Evolutionary conservation across 108 stramenopile genomes (phyloP).

Genomic region (Stephanodiscus minutulus): DNA sequence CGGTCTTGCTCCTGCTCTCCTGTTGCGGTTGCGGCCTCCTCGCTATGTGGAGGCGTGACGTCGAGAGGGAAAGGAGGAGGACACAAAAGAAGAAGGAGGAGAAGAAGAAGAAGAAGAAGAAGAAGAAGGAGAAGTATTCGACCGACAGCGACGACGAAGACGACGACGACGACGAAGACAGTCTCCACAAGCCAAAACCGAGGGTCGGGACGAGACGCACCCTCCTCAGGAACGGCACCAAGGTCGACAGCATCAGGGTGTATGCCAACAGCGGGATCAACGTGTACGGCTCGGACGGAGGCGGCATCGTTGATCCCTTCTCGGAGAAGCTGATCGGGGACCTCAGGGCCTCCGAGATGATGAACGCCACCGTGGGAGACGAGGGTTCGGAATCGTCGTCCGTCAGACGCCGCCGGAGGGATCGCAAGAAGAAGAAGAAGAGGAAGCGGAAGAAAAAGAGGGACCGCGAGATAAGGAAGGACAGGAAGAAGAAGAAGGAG

Average conservation of each 20-base stretch:
- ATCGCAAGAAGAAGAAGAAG: background rate
- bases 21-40: too few species aligned
- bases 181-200: too few species aligned
- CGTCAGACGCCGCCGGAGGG: too few species aligned
- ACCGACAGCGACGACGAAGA: background rate
- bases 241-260: background rate
- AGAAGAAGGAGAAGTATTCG: background rate
- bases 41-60: too few species aligned
- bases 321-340: background rate
- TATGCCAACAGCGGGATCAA: too few species aligned
- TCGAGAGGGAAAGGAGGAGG: too few species aligned
- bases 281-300: too few species aligned
- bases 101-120: background rate
- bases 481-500: conserved; percentile 18
- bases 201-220: too few species aligned
- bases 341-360: background rate
- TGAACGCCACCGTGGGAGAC: background rate
- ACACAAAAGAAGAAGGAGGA: background rate
- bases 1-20: too few species aligned
- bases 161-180: background rate
- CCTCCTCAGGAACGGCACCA: too few species aligned
- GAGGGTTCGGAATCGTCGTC: background rate
- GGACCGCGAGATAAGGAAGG: conserved; percentile 7
- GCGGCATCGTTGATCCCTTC: background rate
- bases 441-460: conserved; percentile 17